phyloP scores from a whole-genome alignment of 331 rosid species.

The Rhamnella rubrinervis region DNA sequence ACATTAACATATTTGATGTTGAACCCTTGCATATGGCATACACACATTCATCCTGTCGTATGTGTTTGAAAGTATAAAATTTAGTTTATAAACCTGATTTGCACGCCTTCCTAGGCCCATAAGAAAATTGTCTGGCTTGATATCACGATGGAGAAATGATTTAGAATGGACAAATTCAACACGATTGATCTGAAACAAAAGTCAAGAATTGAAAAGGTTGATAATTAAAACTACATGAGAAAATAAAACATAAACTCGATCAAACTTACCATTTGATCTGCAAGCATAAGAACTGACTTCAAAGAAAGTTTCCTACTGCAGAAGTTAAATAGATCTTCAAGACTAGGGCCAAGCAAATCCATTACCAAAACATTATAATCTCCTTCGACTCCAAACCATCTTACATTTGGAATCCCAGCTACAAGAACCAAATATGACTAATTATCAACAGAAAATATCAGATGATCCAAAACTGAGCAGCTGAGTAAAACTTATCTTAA shows the following conservation, averaged over 20 bases:
- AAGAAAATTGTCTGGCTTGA: constrained; percentile 96
- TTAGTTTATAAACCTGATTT: constrained; percentile 63
- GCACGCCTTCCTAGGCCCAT: constrained; percentile 99
- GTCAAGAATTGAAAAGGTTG: background rate
- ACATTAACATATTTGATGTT: constrained; percentile 20
- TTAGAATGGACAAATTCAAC: constrained; percentile 93
- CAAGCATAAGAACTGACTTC: constrained; percentile 97
- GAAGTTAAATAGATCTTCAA: constrained; percentile 96
- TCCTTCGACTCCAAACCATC: constrained; percentile 99
- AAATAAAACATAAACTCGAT: constrained; percentile 1
- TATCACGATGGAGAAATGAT: constrained; percentile 95
- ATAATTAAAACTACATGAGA: background rate
- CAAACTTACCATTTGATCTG: constrained; percentile 89
- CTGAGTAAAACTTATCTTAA: background rate
- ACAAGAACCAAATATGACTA: constrained; percentile 36
- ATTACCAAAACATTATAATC: constrained; percentile 94
- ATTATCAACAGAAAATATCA: background rate
- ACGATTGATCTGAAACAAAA: constrained; percentile 68
- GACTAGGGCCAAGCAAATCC: constrained; percentile 99
- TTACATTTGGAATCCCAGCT: constrained; percentile 96
- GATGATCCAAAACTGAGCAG: constrained; percentile 3
- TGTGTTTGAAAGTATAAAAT: background rate
- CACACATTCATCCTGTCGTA: background rate
- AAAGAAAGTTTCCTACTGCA: constrained; percentile 92
- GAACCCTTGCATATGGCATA: background rate